Conservation (phyloP, 1,284 basidiomycete species). For the Puccinia horiana region DNA sequence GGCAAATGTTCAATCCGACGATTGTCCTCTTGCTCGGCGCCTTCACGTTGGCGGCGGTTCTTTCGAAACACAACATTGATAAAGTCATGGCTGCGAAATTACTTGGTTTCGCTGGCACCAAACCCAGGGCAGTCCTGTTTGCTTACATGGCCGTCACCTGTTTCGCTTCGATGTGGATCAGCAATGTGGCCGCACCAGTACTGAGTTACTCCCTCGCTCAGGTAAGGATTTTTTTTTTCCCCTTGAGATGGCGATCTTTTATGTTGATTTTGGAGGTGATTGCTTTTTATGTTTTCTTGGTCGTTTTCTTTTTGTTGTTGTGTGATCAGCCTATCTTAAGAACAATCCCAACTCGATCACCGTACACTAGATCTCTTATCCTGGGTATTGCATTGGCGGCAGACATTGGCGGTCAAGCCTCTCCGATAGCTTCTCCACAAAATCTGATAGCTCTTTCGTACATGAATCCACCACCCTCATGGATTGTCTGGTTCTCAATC, state of each 20-base stretch:
- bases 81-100: slow-evolving; percentile 84
- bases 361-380: slow-evolving; percentile 87
- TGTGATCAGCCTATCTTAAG: slow-evolving; percentile 78
- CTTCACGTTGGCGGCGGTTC: slow-evolving; percentile 95
- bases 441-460: slow-evolving; percentile 87
- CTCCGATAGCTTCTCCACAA: slow-evolving; percentile 80
- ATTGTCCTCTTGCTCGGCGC: slow-evolving; percentile 84
- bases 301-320: background rate
- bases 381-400: slow-evolving; percentile 94
- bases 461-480: slow-evolving; percentile 85
- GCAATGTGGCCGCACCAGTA: slow-evolving; percentile 95
- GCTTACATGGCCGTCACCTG: slow-evolving; percentile 96
- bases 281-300: slow-evolving; percentile 14
- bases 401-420: slow-evolving; percentile 88
- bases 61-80: slow-evolving; percentile 97
- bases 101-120: slow-evolving; percentile 82
- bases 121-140: slow-evolving; percentile 80
- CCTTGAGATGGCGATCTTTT: background rate
- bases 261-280: background rate
- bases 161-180: slow-evolving; percentile 99
- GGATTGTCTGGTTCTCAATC: slow-evolving; percentile 92
- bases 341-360: slow-evolving; percentile 80
- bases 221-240: slow-evolving; percentile 58
- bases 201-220: slow-evolving; percentile 93
- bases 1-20: slow-evolving; percentile 74